A percentile compares a stretch with the other conserved stretches of the same genome.
These are phyloP conservation scores for Xerocomellus dryophilus DNA, from an alignment of 768 basidiomycete species.

Conservation along the genomic window DNA sequence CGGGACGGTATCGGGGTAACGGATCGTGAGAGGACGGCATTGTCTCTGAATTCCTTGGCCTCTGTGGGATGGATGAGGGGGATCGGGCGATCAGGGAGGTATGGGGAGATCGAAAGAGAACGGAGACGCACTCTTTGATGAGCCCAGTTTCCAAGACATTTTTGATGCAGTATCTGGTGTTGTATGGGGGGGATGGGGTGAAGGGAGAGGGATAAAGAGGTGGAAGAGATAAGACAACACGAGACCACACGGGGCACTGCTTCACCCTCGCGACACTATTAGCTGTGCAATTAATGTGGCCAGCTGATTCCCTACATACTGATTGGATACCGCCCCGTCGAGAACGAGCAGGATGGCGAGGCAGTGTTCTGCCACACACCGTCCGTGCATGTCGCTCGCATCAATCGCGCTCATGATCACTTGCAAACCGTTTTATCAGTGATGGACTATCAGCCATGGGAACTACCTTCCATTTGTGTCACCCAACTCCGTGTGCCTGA, in stretches of 20 bases:
- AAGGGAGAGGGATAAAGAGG: background rate
- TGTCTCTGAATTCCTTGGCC: conserved; percentile 67
- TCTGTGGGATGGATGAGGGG: conserved; percentile 37
- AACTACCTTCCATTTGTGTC: conserved; percentile 15
- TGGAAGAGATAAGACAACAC: conserved; percentile 7
- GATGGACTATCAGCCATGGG: no score
- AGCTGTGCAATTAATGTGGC: no score
- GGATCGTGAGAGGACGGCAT: conserved; percentile 70
- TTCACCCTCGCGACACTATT: background rate
- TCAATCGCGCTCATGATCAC: background rate
- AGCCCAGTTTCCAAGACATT: conserved; percentile 59
- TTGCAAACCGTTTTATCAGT: no score
- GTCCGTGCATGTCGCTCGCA: no score
- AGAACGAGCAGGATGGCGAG: background rate
- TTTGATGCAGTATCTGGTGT: conserved; percentile 1
- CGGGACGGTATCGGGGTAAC: conserved; percentile 80
- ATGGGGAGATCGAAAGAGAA: background rate
- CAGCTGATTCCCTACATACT: no score
- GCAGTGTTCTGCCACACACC: no score
- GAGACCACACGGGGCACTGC: background rate
- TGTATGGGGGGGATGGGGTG: background rate
- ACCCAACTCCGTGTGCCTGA: background rate
- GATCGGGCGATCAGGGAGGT: conserved; percentile 3
- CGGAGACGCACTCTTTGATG: conserved; percentile 33
- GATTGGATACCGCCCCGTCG: no score